These are phyloP conservation scores for Monosporascus sp. DNA, from an alignment of 2,329 filamentous ascomycete genomes.

Conservation along the genomic window DNA sequence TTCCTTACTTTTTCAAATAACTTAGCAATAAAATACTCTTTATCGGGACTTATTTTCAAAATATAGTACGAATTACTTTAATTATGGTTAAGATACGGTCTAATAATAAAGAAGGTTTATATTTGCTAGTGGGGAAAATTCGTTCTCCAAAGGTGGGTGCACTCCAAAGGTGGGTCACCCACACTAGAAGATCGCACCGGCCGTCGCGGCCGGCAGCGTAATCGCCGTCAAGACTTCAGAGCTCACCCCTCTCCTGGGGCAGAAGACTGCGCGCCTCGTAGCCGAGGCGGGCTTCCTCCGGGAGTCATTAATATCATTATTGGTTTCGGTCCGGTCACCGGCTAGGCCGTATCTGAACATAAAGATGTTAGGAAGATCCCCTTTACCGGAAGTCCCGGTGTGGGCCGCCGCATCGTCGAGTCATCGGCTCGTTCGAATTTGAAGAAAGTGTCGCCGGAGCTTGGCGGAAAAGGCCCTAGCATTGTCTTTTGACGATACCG, in stretches of 20 bases:
- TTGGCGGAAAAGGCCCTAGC: conserved; percentile 54
- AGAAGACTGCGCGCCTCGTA: conserved; percentile 30
- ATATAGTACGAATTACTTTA: too few species aligned
- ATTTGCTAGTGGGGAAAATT: too few species aligned
- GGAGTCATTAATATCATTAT: conserved; percentile 56
- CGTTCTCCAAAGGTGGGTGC: too few species aligned
- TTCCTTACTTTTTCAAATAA: too few species aligned
- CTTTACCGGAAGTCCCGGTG: conserved; percentile 55
- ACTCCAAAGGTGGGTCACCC: too few species aligned
- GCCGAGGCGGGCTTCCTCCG: conserved; percentile 56
- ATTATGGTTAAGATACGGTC: too few species aligned
- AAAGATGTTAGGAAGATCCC: conserved; percentile 59
- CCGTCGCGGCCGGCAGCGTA: conserved; percentile 20
- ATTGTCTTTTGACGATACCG: conserved; percentile 53
- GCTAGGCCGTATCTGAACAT: conserved; percentile 54
- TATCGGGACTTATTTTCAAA: too few species aligned
- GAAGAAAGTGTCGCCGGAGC: conserved; percentile 56
- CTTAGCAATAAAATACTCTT: too few species aligned
- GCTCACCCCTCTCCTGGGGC: conserved; percentile 49
- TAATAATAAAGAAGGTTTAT: too few species aligned
- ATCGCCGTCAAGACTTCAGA: conserved; percentile 53
- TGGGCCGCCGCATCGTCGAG: conserved; percentile 55
- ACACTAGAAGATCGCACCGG: neutral
- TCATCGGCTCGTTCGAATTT: conserved; percentile 54
- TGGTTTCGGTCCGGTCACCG: conserved; percentile 59